Evolutionary conservation across 306 rosid species (phyloP), one percentile per base, ranked within the genome.

Genomic region (Boehmeria nivea): DNA sequence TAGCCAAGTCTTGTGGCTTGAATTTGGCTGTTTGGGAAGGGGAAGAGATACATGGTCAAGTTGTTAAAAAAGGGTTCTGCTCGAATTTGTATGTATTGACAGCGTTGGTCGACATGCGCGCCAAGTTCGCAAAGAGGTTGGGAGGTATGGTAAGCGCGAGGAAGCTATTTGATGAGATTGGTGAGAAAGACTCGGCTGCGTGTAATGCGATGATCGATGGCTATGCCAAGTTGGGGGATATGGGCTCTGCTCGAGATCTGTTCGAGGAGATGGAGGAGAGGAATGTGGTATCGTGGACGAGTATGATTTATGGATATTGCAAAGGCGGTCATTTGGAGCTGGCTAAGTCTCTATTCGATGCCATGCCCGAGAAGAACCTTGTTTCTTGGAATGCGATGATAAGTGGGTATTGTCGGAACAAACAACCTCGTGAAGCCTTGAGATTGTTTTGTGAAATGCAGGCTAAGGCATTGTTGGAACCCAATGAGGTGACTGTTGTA

Each of bases 361-460:
- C 55, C 38, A 77, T 81, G 85, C 77, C 89, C 0, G 75, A 75
- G 59, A 87, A 79, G 78, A 84, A 84, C 26, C 43, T 75, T 49
- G 60, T 70, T 62, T 77, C 78, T 54, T 81, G 94, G 87, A 87
- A 81, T 63, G 76, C 83, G 28, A 84, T 87, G 94, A 81, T 87
- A 22, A 71, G 76, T 17, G 96, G 96, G 0, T 82, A 84, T 76
- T 74, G 89, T 72, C 60, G 64, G 47, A 81, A 77, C 59, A 77
- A 54, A 26, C 65, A 66, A 6, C 68, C 91, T 5, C 67, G 24
- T 17, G 84, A 79, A 43, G 94, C 85, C 2, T 75, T 87, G 71
- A 61, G 66, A 59, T 71, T 87, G 71, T 81, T 84, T 66, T 66
- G 51, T 6, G 64, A 79, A 58, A 72, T 84, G 89, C 79, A 58